These are phyloP conservation scores for Setaria italica DNA, from an alignment of 202 grass and related monocot genomes.

Conservation along the genomic window DNA sequence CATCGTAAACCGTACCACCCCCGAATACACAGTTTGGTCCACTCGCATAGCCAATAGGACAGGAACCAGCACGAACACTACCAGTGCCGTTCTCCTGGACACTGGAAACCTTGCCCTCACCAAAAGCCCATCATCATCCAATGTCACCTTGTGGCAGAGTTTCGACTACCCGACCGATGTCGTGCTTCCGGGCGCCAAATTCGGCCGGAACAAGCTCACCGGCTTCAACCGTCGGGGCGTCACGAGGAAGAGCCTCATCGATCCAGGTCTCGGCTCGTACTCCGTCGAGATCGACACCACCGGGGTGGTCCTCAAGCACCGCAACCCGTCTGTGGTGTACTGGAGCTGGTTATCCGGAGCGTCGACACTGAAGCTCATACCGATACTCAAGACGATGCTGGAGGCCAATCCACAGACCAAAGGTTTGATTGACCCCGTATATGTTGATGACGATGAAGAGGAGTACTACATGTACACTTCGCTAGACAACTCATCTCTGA, in stretches of 20 bases:
- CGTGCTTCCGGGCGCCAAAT: constrained; percentile 52
- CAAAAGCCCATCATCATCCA: constrained; percentile 28
- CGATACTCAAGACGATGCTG: constrained; percentile 4
- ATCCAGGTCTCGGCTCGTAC: constrained; percentile 53
- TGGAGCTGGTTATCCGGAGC: constrained; percentile 26
- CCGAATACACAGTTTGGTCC: constrained; percentile 39
- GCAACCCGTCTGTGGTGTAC: constrained; percentile 35
- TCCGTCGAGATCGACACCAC: constrained; percentile 41
- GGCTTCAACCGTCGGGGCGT: constrained; percentile 25
- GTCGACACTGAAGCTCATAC: constrained; percentile 15
- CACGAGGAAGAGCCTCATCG: constrained; percentile 53
- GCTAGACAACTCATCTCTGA: neutral
- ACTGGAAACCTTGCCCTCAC: constrained; percentile 35
- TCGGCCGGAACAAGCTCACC: constrained; percentile 58
- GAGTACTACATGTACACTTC: constrained; percentile 44
- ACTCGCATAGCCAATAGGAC: constrained; percentile 1
- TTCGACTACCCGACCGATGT: constrained; percentile 52
- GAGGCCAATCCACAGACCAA: neutral
- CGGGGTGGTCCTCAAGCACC: constrained; percentile 16
- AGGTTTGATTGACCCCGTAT: neutral
- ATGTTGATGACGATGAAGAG: constrained; percentile 29
- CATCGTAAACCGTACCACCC: constrained; percentile 15
- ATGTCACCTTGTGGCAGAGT: constrained; percentile 56
- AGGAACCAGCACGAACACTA: constrained; percentile 6
- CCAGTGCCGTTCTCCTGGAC: constrained; percentile 23